Evolutionary conservation across 805 yeast species (phyloP), one percentile per base, ranked within the genome.

Genomic region (Millerozyma acaciae): DNA sequence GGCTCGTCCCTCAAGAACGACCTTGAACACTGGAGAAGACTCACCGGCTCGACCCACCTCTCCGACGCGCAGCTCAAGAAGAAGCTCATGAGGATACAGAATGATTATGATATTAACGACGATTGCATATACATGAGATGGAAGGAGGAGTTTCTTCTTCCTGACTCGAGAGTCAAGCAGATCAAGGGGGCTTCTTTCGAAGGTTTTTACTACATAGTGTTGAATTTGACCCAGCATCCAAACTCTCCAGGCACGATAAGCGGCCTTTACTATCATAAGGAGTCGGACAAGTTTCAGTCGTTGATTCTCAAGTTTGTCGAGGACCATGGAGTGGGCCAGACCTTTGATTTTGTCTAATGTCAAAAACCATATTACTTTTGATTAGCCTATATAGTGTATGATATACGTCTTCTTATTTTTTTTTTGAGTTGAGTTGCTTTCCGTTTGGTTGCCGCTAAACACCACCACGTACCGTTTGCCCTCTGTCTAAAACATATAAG

Each of bases 121-220:
- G 55, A 48, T 35, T 54, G 48, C 47, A 59, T 89, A 5, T 89
- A 78, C 53, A 89, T 89, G 96, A 71, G 96, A 45, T 89, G 97
- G 97, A 89, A 89, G 60, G 97, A 89, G 57, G 76, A 79, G 48
- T 87, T 87, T 50, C 60, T 89, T 39, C 79, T 84, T 6, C 95
- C 95, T 0, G 95, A 87, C 58, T 78, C 87, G 19, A 59, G 62
- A 36, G 62, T 80, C n/a, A 73, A 67, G 39, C 76, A 70, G 44
- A 74, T 74, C 37, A 65, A 62, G 43, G 90, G 75, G 10, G 96
- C 96, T 0, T 83, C 95, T 2, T 89, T 81, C 56, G 96, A 88
- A 26, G 97, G 97, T 0, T 88, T 88, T 53, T 89, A 89, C 57
- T 89, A 88, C 53, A 76, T 88, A 18, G 85, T 87, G 26, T 79